A percentile compares a stretch with the other conserved stretches of the same genome.
Evolutionary conservation across 345 rosid genomes (phyloP).

Genomic region (Crucihimalaya himalaica): DNA sequence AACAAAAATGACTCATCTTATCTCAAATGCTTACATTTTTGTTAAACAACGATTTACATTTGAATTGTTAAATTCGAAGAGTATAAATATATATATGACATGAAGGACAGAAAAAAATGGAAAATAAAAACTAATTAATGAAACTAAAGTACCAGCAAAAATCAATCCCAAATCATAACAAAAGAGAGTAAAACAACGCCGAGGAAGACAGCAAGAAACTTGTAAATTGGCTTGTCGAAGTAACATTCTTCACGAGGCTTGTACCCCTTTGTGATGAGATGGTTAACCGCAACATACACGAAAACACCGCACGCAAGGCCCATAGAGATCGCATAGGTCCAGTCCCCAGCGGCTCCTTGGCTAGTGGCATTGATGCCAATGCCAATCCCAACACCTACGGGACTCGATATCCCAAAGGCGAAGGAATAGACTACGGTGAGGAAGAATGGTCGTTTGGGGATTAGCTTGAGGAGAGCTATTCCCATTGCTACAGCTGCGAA

Average conservation of each 20-base stretch:
- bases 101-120: not conserved
- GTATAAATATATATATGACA: not conserved
- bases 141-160: slow-evolving; percentile 9
- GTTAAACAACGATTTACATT: slow-evolving; percentile 1
- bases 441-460: slow-evolving; percentile 77
- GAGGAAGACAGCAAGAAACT: slow-evolving; percentile 69
- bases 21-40: not conserved
- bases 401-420: slow-evolving; percentile 80
- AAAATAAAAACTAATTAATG: not conserved
- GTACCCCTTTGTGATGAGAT: slow-evolving; percentile 81
- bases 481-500: slow-evolving; percentile 92
- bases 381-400: slow-evolving; percentile 80
- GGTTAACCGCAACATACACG: slow-evolving; percentile 75
- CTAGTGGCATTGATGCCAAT: slow-evolving; percentile 80
- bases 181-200: slow-evolving; percentile 70
- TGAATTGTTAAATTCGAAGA: not conserved
- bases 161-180: slow-evolving; percentile 83
- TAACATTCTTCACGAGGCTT: slow-evolving; percentile 52
- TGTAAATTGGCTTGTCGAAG: slow-evolving; percentile 66
- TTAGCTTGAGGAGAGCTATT: slow-evolving; percentile 74
- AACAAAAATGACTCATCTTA: not conserved
- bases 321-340: slow-evolving; percentile 82
- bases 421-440: slow-evolving; percentile 62
- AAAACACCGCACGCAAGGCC: slow-evolving; percentile 87
- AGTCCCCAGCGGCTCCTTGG: slow-evolving; percentile 61